phyloP scores from a whole-genome alignment of 169 alveolate species.

The Cystoisospora suis region DNA sequence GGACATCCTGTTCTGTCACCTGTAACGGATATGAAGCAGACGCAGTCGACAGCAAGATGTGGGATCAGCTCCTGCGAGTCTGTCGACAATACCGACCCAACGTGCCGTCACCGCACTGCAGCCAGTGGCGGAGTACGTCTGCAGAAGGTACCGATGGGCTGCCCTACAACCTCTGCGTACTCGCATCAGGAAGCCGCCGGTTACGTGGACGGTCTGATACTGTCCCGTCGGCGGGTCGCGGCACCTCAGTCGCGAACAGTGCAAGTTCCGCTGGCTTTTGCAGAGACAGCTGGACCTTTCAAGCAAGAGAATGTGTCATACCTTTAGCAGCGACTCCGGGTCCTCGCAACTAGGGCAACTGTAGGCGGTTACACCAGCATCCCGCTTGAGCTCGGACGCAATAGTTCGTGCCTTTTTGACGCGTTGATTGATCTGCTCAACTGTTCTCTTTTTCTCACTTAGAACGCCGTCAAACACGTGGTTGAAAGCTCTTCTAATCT shows the following conservation, averaged over 20 bases:
- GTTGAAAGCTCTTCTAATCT: constrained; percentile 8
- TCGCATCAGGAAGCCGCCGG: too few relatives aligned
- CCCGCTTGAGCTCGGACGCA: background rate
- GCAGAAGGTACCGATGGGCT: too few relatives aligned
- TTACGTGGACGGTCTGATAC: background rate
- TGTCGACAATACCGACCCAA: too few relatives aligned
- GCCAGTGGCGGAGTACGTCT: too few relatives aligned
- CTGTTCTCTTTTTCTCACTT: background rate
- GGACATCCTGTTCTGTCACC: background rate
- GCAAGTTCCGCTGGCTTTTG: too few relatives aligned
- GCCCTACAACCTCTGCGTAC: too few relatives aligned
- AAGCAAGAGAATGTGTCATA: too few relatives aligned
- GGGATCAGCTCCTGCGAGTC: background rate
- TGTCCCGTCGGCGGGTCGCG: background rate
- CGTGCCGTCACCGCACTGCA: too few relatives aligned
- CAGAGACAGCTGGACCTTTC: too few relatives aligned
- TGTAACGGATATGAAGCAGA: background rate
- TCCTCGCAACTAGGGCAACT: background rate
- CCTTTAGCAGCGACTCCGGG: constrained; percentile 7
- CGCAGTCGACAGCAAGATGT: background rate
- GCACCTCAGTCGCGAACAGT: too few relatives aligned
- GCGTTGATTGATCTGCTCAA: background rate
- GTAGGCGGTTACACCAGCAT: background rate
- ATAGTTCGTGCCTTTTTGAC: background rate
- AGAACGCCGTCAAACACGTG: background rate